phyloP scores from a whole-genome alignment of 306 rosid genomes.

The Bauhinia variegata region DNA sequence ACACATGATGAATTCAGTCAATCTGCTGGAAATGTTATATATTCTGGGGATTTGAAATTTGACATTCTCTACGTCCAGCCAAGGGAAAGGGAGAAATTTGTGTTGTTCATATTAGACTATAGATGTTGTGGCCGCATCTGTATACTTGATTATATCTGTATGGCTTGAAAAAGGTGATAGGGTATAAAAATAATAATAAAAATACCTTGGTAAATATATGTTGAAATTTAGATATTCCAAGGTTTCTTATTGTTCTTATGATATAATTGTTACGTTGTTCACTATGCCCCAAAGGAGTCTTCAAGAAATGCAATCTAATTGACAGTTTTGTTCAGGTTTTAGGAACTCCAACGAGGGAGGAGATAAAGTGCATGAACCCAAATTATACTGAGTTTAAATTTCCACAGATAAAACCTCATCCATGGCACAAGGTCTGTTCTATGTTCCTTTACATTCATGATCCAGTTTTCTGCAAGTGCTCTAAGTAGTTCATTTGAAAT shows the following conservation, averaged over 20 bases:
- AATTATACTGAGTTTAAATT: constrained; percentile 95
- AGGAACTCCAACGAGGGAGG: constrained; percentile 99
- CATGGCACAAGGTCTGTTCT: constrained; percentile 88
- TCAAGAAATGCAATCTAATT: constrained; percentile 1
- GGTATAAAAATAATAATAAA: constrained; percentile 8
- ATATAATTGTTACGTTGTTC: not conserved
- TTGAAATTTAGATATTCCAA: constrained; percentile 15
- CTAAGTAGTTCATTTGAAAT: constrained; percentile 16
- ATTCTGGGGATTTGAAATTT: constrained; percentile 7
- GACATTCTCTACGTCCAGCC: constrained; percentile 16
- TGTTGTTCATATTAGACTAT: not conserved
- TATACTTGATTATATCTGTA: constrained; percentile 22
- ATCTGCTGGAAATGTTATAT: constrained; percentile 16
- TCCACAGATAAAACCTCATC: constrained; percentile 99
- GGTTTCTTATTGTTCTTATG: constrained; percentile 25
- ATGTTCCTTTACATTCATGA: constrained; percentile 24
- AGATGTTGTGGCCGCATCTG: not conserved
- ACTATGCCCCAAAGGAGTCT: constrained; percentile 3
- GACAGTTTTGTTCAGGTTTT: constrained; percentile 63
- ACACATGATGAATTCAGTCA: constrained; percentile 6
- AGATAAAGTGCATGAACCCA: constrained; percentile 99
- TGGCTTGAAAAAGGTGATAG: constrained; percentile 23
- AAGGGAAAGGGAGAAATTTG: constrained; percentile 14
- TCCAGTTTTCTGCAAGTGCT: constrained; percentile 24
- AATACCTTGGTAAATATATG: constrained; percentile 8